Percentiles rank a stretch among this genome's conserved stretches.
Conservation (phyloP, 805 yeast genomes). For the Candida insectalens region DNA sequence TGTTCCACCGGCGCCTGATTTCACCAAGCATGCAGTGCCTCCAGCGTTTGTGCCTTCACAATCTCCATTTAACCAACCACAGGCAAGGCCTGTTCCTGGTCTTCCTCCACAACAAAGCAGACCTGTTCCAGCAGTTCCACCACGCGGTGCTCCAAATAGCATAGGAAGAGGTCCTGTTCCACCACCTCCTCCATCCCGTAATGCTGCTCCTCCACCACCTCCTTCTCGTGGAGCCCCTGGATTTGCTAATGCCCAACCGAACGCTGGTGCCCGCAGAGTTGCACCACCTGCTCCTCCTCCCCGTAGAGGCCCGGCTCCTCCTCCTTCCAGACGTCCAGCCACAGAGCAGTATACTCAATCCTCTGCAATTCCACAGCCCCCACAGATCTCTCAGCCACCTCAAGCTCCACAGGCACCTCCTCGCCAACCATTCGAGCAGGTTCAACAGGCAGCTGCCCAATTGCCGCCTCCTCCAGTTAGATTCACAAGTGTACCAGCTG, state of each 20-base stretch:
- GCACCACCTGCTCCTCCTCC: slow-evolving; percentile 28
- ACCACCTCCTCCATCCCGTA: slow-evolving; percentile 17
- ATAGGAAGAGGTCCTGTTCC: slow-evolving; percentile 5
- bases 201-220: slow-evolving; percentile 15
- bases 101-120: slow-evolving; percentile 1
- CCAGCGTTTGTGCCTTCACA: slow-evolving; percentile 7
- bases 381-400: slow-evolving; percentile 1
- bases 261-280: slow-evolving; percentile 10
- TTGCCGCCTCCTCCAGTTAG: too few species aligned
- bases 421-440: too few species aligned
- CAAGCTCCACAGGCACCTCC: neutral
- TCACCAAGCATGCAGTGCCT: slow-evolving; percentile 4
- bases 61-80: slow-evolving; percentile 5
- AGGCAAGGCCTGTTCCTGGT: slow-evolving; percentile 4
- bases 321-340: slow-evolving; percentile 29
- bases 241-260: slow-evolving; percentile 15
- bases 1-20: neutral
- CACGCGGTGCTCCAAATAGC: neutral
- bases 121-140: slow-evolving; percentile 3
- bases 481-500: neutral
- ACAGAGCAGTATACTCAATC: slow-evolving; percentile 6
- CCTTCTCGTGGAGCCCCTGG: slow-evolving; percentile 16
- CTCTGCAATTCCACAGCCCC: slow-evolving; percentile 11
- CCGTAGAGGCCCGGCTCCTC: slow-evolving; percentile 29
- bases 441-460: too few species aligned